A percentile compares a stretch with the other conserved stretches of the same genome.
Conservation (phyloP, 208 protist genomes). For the Trypanosoma boissoni region DNA sequence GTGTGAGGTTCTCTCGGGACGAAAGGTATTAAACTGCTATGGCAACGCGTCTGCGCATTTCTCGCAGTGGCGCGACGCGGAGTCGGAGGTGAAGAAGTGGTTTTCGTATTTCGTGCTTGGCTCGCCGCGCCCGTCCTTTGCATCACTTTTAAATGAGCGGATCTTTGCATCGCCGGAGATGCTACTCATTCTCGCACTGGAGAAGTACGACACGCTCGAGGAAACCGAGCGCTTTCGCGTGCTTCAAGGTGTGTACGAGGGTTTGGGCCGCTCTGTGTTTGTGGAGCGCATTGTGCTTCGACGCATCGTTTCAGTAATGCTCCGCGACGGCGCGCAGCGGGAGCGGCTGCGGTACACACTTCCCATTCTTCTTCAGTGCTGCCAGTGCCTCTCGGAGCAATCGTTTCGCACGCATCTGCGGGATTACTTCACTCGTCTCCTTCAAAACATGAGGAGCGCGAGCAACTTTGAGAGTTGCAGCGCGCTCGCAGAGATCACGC, state of each 20-base stretch:
- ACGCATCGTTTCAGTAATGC: slow-evolving; percentile 47
- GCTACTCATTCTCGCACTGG: slow-evolving; percentile 27
- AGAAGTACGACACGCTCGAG: slow-evolving; percentile 40
- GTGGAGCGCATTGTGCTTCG: slow-evolving; percentile 35
- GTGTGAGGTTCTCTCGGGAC: slow-evolving; percentile 33
- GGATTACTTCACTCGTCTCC: slow-evolving; percentile 36
- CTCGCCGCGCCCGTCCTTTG: slow-evolving; percentile 24
- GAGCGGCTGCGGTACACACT: slow-evolving; percentile 46
- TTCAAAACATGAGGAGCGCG: slow-evolving; percentile 30
- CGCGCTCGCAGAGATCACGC: slow-evolving; percentile 40
- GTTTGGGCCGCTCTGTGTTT: slow-evolving; percentile 26
- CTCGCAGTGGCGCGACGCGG: slow-evolving; percentile 26
- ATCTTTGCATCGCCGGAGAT: slow-evolving; percentile 39
- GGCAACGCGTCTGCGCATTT: slow-evolving; percentile 23
- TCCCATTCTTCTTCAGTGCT: slow-evolving; percentile 48
- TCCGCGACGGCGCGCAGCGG: slow-evolving; percentile 32
- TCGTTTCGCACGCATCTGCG: slow-evolving; percentile 32
- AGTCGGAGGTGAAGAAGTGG: slow-evolving; percentile 29
- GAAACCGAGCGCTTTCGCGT: slow-evolving; percentile 29
- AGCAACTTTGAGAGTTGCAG: slow-evolving; percentile 20
- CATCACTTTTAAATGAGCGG: background rate
- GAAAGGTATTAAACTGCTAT: slow-evolving; percentile 31
- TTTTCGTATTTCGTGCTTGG: slow-evolving; percentile 34
- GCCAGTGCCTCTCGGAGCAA: slow-evolving; percentile 13
- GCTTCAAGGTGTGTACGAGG: slow-evolving; percentile 43